Evolutionary conservation across 2,329 filamentous ascomycete genomes (phyloP).

Genomic region (Periconia macrospinosa): DNA sequence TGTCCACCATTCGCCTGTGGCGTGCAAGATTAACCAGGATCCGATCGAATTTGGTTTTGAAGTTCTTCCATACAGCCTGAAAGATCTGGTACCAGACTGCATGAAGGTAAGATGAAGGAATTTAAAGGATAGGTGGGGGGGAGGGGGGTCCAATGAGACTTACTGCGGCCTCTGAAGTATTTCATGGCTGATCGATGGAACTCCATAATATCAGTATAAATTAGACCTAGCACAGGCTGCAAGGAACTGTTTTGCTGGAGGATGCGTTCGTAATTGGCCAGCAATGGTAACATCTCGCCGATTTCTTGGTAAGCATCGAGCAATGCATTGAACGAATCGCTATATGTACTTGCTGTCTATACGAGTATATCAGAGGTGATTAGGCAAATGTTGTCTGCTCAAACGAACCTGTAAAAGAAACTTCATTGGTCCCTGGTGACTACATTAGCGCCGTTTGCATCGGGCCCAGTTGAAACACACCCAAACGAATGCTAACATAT

Average conservation of each 20-base stretch:
- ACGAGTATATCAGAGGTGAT: too few relatives aligned
- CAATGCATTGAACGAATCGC: constrained; percentile 7
- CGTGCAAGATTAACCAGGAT: constrained; percentile 31
- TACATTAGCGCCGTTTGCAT: too few relatives aligned
- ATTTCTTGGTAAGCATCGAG: constrained; percentile 20
- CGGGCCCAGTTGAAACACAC: too few relatives aligned
- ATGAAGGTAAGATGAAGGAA: too few relatives aligned
- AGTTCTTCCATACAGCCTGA: constrained; percentile 35
- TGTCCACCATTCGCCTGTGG: constrained; percentile 33
- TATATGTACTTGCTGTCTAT: neutral
- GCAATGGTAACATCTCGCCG: constrained; percentile 21
- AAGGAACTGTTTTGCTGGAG: constrained; percentile 4
- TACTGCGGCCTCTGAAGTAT: constrained; percentile 3
- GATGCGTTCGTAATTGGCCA: constrained; percentile 8
- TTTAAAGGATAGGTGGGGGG: too few relatives aligned
- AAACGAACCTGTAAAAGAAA: constrained; percentile 10
- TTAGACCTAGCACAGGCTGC: neutral
- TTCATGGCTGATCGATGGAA: constrained; percentile 12
- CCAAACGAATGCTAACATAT: constrained; percentile 30
- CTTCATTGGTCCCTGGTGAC: constrained; percentile 12
- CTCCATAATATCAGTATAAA: constrained; percentile 13
- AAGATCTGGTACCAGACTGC: constrained; percentile 35
- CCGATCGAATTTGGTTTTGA: constrained; percentile 25
- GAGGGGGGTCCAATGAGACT: too few relatives aligned
- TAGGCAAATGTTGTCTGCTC: too few relatives aligned